Evolutionary conservation across 495 filamentous ascomycete genomes (phyloP).

Genomic region (Hypoxylon rickii): DNA sequence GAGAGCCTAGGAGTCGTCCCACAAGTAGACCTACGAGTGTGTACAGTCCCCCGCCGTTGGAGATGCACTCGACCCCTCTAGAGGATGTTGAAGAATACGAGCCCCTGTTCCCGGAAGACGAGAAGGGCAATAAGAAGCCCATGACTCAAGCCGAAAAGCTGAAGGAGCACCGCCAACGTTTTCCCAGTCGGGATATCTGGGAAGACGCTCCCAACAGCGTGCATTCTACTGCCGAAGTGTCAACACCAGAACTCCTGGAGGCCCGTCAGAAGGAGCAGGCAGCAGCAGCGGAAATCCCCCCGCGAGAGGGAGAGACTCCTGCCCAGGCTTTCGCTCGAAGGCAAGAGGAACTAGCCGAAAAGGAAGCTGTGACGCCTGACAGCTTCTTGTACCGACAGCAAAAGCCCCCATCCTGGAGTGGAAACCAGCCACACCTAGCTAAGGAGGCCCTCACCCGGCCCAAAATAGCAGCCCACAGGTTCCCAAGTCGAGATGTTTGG

Average conservation of each 20-base stretch:
- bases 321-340: slow-evolving; percentile 58
- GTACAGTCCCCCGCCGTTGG: slow-evolving; percentile 45
- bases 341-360: slow-evolving; percentile 60
- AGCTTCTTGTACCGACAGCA: slow-evolving; percentile 51
- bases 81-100: slow-evolving; percentile 95
- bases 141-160: slow-evolving; percentile 55
- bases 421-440: slow-evolving; percentile 48
- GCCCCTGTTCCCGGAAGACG: slow-evolving; percentile 88
- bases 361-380: slow-evolving; percentile 45
- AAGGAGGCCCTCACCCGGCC: slow-evolving; percentile 47
- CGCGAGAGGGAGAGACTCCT: slow-evolving; percentile 50
- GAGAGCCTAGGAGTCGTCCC: slow-evolving; percentile 65
- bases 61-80: slow-evolving; percentile 69
- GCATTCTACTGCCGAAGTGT: slow-evolving; percentile 81
- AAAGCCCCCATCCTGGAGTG: slow-evolving; percentile 51
- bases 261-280: slow-evolving; percentile 41
- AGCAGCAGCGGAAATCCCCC: slow-evolving; percentile 27
- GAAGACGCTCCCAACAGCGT: slow-evolving; percentile 92
- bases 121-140: slow-evolving; percentile 58
- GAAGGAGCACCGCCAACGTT: slow-evolving; percentile 67
- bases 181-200: slow-evolving; percentile 95
- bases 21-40: slow-evolving; percentile 71
- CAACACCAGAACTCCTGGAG: slow-evolving; percentile 70
- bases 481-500: slow-evolving; percentile 96
- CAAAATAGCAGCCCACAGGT: slow-evolving; percentile 65